phyloP scores from a whole-genome alignment of 106 monocot genomes.

The Triglochin maritima region DNA sequence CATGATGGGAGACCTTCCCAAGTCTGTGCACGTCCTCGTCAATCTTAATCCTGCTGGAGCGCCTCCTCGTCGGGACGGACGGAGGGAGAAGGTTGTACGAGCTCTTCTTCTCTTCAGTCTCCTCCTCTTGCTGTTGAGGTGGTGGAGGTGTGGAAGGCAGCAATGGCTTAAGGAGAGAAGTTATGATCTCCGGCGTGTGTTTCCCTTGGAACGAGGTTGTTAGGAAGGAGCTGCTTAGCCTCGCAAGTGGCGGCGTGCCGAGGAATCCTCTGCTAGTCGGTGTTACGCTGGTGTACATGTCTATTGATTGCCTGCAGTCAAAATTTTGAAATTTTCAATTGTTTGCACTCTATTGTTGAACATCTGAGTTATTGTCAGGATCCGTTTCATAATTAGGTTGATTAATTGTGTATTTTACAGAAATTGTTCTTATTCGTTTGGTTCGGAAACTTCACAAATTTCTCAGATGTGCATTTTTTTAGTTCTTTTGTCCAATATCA shows the following conservation, averaged over 20 bases:
- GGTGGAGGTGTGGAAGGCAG: constrained; percentile 37
- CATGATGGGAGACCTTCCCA: constrained; percentile 17
- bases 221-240: constrained; percentile 70
- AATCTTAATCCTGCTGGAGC: constrained; percentile 24
- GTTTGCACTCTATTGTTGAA: neutral
- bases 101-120: constrained; percentile 37
- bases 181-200: constrained; percentile 57
- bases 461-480: too few species aligned
- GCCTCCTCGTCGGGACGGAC: constrained; percentile 25
- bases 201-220: constrained; percentile 60
- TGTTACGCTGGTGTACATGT: constrained; percentile 73
- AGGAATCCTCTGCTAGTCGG: constrained; percentile 60
- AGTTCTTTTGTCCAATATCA: too few species aligned
- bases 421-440: too few species aligned
- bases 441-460: too few species aligned
- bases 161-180: constrained; percentile 61
- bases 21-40: constrained; percentile 22
- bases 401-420: neutral
- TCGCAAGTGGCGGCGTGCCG: constrained; percentile 56
- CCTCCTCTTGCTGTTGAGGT: constrained; percentile 16
- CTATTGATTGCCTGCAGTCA: constrained; percentile 78
- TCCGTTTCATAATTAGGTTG: neutral
- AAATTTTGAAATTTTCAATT: neutral
- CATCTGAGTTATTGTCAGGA: neutral
- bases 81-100: constrained; percentile 43